Conservation (phyloP, 306 rosid species). For the Prunus dulcis region DNA sequence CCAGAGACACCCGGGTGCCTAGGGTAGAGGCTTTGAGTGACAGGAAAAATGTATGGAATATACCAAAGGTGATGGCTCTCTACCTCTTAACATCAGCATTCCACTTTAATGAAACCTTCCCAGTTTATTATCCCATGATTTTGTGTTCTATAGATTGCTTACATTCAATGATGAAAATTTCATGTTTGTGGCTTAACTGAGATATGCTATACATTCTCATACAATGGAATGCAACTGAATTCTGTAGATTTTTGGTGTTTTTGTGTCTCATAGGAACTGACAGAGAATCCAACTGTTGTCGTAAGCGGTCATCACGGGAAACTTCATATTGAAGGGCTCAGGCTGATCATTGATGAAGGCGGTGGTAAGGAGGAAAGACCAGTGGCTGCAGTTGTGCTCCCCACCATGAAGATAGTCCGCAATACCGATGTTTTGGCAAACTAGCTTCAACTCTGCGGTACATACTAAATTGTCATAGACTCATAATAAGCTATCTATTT, state of each 20-base stretch:
- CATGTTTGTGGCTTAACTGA: neutral
- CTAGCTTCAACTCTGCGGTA: slow-evolving; percentile 27
- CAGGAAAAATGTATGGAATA: slow-evolving; percentile 69
- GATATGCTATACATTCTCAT: neutral
- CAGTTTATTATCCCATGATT: neutral
- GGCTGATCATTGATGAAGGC: slow-evolving; percentile 79
- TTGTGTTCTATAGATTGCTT: neutral
- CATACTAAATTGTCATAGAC: neutral
- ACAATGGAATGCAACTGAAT: slow-evolving; percentile 9
- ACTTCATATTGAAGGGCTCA: slow-evolving; percentile 64
- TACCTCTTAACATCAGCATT: slow-evolving; percentile 2
- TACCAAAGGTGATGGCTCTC: slow-evolving; percentile 63
- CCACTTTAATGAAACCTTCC: neutral
- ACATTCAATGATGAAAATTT: neutral
- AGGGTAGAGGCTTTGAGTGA: slow-evolving; percentile 68
- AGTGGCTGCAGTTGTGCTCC: slow-evolving; percentile 78
- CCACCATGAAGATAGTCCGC: slow-evolving; percentile 65
- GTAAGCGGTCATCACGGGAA: slow-evolving; percentile 93
- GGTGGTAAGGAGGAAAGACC: slow-evolving; percentile 60
- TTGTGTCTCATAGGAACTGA: slow-evolving; percentile 51
- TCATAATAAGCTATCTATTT: neutral
- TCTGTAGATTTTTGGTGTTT: neutral
- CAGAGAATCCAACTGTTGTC: slow-evolving; percentile 48
- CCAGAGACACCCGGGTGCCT: slow-evolving; percentile 63
- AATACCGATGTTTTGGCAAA: slow-evolving; percentile 50